Evolutionary conservation across 2,329 filamentous ascomycete genomes (phyloP), one percentile per base, ranked within the genome.

Genomic region (Lomentospora prolificans): DNA sequence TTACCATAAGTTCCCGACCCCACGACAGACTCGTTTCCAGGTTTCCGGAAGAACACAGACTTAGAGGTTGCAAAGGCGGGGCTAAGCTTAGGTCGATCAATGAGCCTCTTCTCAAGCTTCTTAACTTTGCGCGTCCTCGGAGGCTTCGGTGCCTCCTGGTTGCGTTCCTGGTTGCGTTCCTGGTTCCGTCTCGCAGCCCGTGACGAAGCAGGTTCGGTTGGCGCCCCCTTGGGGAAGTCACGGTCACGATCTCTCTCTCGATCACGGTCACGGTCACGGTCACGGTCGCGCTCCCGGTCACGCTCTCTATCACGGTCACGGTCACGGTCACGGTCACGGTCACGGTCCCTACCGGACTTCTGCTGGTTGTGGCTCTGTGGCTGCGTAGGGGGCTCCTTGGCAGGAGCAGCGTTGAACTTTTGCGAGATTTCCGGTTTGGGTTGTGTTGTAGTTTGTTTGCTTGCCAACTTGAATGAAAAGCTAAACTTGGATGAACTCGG

Each of bases 1-100:
- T 95, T 95, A 54, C 90, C 94, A 64, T 96, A 97, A 0, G 92
- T 97, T 9, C 92, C 92, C 46, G 92, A 95, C 14, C 92, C 92
- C 19, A 97, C 87, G 0, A 97, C 92, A 0, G 92, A 97, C 67
- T 95, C 92, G 63, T 97, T 96, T n/a, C 92, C 92, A 1, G 91
- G 91, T 67, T 96, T 97, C 60, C 92, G 81, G 72, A 87, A 96
- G 70, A 95, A 97, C 3, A 97, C 90, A 0, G 91, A 96, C 50
- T 92, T 87, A 0, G 91, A 95, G 4, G 78, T 75, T 9, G 84
- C 82, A 63, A 92, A 81, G 30, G 96, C 89, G 24, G 83, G 73
- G 0, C 85, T 73, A 1, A 97, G 72, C 4, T 76, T 80, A 2
- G 89, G 90, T 54, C 85, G 83, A 50, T 83, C 76, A 65, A 90